A percentile compares a stretch with the other conserved stretches of the same genome.
phyloP scores from a whole-genome alignment of 129 eudicot genomes.

The Flaveria bidentis region DNA sequence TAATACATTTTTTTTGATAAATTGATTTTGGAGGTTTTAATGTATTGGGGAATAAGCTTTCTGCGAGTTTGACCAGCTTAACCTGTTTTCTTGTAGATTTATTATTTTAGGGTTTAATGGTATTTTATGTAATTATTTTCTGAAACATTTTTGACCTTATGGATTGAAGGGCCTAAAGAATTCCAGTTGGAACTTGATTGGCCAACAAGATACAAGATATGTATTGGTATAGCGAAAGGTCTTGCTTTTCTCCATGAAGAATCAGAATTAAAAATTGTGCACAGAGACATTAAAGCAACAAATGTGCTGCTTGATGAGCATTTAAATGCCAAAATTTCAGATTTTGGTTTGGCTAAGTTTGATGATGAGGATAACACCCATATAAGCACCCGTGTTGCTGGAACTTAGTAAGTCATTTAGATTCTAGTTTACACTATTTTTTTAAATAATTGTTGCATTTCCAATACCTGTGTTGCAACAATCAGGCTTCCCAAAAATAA shows the following conservation, averaged over 20 bases:
- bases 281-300: constrained; percentile 75
- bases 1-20: background rate
- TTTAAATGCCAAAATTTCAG: constrained; percentile 67
- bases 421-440: background rate
- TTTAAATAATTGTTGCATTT: background rate
- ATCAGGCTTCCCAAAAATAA: background rate
- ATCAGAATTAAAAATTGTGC: constrained; percentile 68
- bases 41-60: background rate
- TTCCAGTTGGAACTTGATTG: constrained; percentile 56
- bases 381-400: constrained; percentile 76
- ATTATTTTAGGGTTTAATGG: no score
- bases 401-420: constrained; percentile 62
- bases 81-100: no score
- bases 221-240: constrained; percentile 69
- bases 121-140: background rate
- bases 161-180: constrained; percentile 50
- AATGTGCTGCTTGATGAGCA: constrained; percentile 71
- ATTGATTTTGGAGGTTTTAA: background rate
- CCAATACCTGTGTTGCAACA: background rate
- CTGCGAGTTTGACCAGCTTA: background rate
- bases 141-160: constrained; percentile 2
- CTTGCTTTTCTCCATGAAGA: constrained; percentile 75
- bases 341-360: constrained; percentile 78
- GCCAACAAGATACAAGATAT: constrained; percentile 64
- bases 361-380: constrained; percentile 77